Percentiles rank a stretch among this genome's conserved stretches.
phyloP scores from a whole-genome alignment of 1,284 basidiomycete genomes.

The Microbotryomycetes sp. region DNA sequence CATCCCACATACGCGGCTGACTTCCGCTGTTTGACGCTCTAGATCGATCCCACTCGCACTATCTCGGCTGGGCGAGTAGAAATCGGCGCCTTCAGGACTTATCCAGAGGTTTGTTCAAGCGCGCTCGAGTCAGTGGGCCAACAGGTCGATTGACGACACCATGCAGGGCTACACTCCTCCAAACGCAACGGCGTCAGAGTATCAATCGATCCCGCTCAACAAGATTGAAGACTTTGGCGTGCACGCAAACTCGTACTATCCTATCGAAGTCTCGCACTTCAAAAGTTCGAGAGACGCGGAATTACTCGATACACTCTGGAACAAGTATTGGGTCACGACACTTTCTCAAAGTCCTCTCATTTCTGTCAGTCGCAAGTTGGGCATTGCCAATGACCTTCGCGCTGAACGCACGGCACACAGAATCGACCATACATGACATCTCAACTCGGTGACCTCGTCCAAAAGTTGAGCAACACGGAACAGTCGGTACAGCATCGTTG shows the following conservation, averaged over 20 bases:
- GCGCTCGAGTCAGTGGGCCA: not conserved
- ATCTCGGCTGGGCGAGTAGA: slow-evolving; percentile 96
- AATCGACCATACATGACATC: slow-evolving; percentile 86
- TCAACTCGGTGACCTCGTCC: slow-evolving; percentile 77
- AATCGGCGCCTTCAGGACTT: slow-evolving; percentile 96
- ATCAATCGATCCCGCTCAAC: slow-evolving; percentile 86
- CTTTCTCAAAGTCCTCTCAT: slow-evolving; percentile 83
- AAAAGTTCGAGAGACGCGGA: slow-evolving; percentile 80
- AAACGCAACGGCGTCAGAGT: slow-evolving; percentile 58
- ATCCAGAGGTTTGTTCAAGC: slow-evolving; percentile 56
- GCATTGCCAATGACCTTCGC: not conserved
- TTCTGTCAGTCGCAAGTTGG: slow-evolving; percentile 53
- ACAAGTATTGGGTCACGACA: slow-evolving; percentile 99
- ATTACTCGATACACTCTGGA: slow-evolving; percentile 85
- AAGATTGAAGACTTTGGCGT: slow-evolving; percentile 98
- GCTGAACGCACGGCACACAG: slow-evolving; percentile 44
- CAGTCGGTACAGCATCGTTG: slow-evolving; percentile 28
- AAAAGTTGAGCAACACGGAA: slow-evolving; percentile 56
- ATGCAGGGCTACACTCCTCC: slow-evolving; percentile 70
- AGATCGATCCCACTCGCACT: slow-evolving; percentile 97
- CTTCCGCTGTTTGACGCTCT: not conserved
- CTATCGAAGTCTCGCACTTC: slow-evolving; percentile 88
- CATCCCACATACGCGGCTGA: not conserved
- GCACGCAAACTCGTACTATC: slow-evolving; percentile 95
- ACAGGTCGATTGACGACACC: not conserved